phyloP scores from a whole-genome alignment of 805 yeast genomes.

The Saturnispora galanensis region DNA sequence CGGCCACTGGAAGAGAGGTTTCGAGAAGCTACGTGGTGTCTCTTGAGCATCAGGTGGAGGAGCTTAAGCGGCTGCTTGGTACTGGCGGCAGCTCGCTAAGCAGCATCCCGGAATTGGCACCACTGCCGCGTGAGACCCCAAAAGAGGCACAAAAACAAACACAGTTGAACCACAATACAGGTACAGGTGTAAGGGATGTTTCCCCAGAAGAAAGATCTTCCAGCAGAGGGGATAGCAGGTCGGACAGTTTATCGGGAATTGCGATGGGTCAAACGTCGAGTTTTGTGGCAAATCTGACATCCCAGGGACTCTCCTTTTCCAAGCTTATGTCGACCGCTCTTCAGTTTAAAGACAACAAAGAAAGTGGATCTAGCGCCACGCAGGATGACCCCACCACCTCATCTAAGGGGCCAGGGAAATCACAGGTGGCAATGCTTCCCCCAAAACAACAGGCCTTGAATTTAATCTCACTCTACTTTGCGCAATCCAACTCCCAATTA shows the following conservation, averaged over 20 bases:
- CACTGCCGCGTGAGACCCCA: no score
- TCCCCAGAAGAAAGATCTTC: no score
- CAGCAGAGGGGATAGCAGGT: background rate
- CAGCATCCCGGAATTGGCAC: no score
- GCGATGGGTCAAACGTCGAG: background rate
- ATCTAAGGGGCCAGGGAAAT: slow-evolving; percentile 7
- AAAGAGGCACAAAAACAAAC: no score
- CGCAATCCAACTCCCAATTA: slow-evolving; percentile 72
- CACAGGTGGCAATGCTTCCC: slow-evolving; percentile 46
- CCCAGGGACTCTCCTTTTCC: slow-evolving; percentile 58
- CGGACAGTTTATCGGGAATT: background rate
- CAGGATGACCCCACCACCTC: slow-evolving; percentile 9
- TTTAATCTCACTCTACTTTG: slow-evolving; percentile 55
- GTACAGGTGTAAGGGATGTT: no score
- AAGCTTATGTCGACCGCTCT: slow-evolving; percentile 70
- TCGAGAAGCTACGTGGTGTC: slow-evolving; percentile 72
- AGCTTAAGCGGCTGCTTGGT: slow-evolving; percentile 41
- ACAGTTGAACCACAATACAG: no score
- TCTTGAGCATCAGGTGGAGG: slow-evolving; percentile 53
- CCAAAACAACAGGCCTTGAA: slow-evolving; percentile 61
- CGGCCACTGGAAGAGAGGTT: slow-evolving; percentile 78
- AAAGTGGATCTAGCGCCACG: background rate
- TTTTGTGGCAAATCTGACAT: background rate
- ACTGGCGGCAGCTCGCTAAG: background rate
- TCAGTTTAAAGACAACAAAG: slow-evolving; percentile 32